Evolutionary conservation across 768 basidiomycete species (phyloP), one percentile per base, ranked within the genome.

Genomic region (Leccinum disarticulatum): DNA sequence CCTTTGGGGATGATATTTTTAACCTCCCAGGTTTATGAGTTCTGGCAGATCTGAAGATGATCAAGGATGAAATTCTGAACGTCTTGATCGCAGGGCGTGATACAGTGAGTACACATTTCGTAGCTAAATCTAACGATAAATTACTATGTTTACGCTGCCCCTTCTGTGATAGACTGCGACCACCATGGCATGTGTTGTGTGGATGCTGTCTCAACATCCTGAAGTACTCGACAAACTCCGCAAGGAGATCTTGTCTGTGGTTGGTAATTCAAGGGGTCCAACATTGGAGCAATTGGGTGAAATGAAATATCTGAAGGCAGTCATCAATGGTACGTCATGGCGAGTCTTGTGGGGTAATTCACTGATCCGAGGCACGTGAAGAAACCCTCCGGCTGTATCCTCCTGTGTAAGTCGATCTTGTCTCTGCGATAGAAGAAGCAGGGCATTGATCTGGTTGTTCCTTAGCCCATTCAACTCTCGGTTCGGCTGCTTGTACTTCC

Each of bases 291-390:
- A 76, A 19, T 57, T 76, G 28, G 65, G 67, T 7, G 70, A 70
- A 2, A 76, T 80, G 76, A 79, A 74, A 48, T 80, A 78, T 59
- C 36, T 79, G 52, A 69, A 66, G 27, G 78, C 79, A 25, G 70
- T 80, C 22, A 74, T 79, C 27, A 74, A 73, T 25, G 72, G 71
- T 73, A 57, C 25, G 70, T 55, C 3, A 6, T 46, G 4, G 3
- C 19, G 6, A 48, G 28, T 49, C 19, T 31, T 25, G 22, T 31
- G 14, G 17, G 14, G 15, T 55, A 19, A 30, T 31, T 30, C 41
- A 31, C 54, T 54, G 31, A 50, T 28, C 36, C 17, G 56, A n/a
- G 63, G 35, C 41, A 11, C 58, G 28, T 50, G 33, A 60, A 73
- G 77, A 65, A 67, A 74, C 69, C 0, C 58, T 76, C 54, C 71